Evolutionary conservation across 202 grass and related monocot genomes (phyloP), one percentile per base, ranked within the genome.

Genomic region (Miscanthus sacchariflorus): DNA sequence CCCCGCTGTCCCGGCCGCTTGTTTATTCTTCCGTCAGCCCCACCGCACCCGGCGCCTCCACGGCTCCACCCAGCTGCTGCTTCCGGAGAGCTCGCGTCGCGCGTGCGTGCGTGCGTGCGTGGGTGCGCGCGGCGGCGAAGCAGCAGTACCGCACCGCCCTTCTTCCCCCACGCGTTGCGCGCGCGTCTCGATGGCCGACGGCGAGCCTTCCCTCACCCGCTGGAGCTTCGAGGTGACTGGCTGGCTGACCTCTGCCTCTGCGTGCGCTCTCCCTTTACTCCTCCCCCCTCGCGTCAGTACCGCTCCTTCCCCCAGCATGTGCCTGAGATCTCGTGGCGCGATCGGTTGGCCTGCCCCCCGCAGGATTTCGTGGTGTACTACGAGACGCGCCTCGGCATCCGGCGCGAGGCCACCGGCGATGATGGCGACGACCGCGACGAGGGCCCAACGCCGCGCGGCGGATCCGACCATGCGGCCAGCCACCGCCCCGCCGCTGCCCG

Each of bases 351-450:
- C 8, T 42, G 4, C 50, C 42, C 42, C 85, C 38, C 61, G 19
- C 85, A 74, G 72, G 88, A 85, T 40, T 92, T 92, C 83, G 86
- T 64, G 79, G 39, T 69, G 70, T 79, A 95, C 81, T 92, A 96
- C 86, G 89, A 92, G 45, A 38, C 83, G 50, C 87, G 85, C 68
- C 89, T 94, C 70, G 96, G 95, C 68, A 89, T 90, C 88, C 92
- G 85, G 50, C 86, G 81, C 45, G 90, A 92, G 72, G 25, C 88
- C 77, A 78, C 69, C 72, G 87, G 85, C 64, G 81, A 85, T 21
- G 74, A 61, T n/a, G 56, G 24, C 7, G 68, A 39, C 1, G 81
- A 70, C 33, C 18, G 25, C 25, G 70, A 52, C 14, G 45, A 73
- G 1, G 59, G 28, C 0, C 15, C 28, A 2, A 30, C 12, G 77